Conservation (phyloP, 2,329 filamentous ascomycete genomes). For the Xylariaceae sp. region DNA sequence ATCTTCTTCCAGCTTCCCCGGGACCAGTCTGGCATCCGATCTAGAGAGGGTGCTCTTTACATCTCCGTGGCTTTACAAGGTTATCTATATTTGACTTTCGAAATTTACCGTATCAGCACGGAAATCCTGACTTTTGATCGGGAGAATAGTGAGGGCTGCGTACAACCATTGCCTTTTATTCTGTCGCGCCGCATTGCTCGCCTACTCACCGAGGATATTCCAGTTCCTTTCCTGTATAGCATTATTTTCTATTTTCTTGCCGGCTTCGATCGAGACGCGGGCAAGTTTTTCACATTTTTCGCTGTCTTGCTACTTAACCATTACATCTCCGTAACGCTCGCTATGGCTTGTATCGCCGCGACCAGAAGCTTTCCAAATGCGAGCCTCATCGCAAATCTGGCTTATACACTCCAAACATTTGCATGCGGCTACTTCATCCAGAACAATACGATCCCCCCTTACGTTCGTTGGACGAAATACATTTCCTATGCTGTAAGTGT, state of each 20-base stretch:
- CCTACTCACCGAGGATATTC: conserved; percentile 66
- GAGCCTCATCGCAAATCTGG: conserved; percentile 67
- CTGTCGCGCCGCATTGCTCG: conserved; percentile 66
- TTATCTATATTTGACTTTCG: conserved; percentile 72
- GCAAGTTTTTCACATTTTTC: conserved; percentile 70
- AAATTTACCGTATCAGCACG: conserved; percentile 69
- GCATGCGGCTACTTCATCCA: conserved; percentile 76
- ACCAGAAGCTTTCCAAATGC: conserved; percentile 66
- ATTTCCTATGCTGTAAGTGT: conserved; percentile 52
- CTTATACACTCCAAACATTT: conserved; percentile 69
- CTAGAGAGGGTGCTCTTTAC: conserved; percentile 69
- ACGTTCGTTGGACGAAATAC: conserved; percentile 75
- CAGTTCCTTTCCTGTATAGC: conserved; percentile 67
- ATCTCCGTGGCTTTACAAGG: conserved; percentile 68
- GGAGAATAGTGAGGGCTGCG: conserved; percentile 69
- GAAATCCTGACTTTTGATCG: conserved; percentile 75
- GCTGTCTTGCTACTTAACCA: conserved; percentile 64
- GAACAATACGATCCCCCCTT: conserved; percentile 67
- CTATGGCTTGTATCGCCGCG: conserved; percentile 62
- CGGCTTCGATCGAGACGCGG: conserved; percentile 61
- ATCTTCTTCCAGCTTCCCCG: conserved; percentile 64
- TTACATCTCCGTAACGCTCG: conserved; percentile 69
- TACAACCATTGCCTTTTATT: conserved; percentile 65
- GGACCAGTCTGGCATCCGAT: conserved; percentile 68
- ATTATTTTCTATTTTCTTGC: conserved; percentile 76